Conservation (phyloP, 2,329 filamentous ascomycete genomes). For the Cytospora paraplurivora region DNA sequence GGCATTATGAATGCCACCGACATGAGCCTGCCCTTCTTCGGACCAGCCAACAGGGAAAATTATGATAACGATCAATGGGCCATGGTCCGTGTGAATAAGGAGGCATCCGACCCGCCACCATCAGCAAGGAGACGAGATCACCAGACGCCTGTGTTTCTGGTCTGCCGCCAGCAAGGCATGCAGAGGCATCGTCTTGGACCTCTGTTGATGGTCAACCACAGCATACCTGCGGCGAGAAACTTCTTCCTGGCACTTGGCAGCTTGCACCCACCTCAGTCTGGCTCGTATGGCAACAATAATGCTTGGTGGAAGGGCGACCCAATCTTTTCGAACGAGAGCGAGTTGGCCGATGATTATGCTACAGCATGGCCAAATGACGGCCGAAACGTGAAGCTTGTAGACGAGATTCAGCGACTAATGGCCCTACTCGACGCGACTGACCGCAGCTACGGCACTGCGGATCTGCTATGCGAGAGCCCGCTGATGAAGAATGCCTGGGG, state of each 20-base stretch:
- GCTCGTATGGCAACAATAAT: constrained; percentile 55
- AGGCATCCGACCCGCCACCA: constrained; percentile 44
- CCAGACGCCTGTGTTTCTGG: constrained; percentile 56
- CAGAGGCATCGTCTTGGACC: constrained; percentile 51
- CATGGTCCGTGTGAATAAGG: constrained; percentile 50
- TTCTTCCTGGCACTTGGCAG: constrained; percentile 50
- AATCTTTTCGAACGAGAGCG: constrained; percentile 46
- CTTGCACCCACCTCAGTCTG: constrained; percentile 37
- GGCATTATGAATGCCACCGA: constrained; percentile 47
- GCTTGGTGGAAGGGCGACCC: constrained; percentile 64
- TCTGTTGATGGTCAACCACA: constrained; percentile 60
- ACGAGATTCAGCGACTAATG: constrained; percentile 64
- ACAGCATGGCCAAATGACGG: constrained; percentile 35
- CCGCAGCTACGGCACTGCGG: constrained; percentile 59
- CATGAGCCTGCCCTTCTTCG: constrained; percentile 52
- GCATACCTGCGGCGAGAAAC: constrained; percentile 61
- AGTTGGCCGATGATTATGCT: constrained; percentile 35
- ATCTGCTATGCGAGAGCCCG: constrained; percentile 44
- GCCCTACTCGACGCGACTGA: constrained; percentile 64
- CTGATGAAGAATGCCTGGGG: constrained; percentile 38
- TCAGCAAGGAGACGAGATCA: constrained; percentile 47
- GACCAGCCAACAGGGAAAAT: constrained; percentile 57
- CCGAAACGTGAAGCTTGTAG: constrained; percentile 36
- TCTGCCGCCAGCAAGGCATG: constrained; percentile 38
- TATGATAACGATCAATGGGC: constrained; percentile 62